Conservation (phyloP, 352 stramenopile species). For the Pythium vanterpoolii region DNA sequence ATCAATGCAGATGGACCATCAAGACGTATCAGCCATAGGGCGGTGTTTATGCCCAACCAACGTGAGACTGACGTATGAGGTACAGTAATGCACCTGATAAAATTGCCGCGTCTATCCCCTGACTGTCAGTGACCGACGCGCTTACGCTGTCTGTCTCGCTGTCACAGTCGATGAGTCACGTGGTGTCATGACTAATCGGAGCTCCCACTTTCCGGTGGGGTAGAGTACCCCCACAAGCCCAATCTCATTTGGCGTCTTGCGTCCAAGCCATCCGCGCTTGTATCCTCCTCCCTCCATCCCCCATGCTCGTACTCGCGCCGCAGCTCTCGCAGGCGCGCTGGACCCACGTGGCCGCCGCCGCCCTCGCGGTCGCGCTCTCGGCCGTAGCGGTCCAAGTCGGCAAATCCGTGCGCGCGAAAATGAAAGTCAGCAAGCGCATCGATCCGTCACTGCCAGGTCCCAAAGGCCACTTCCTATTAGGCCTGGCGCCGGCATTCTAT, state of each 20-base stretch:
- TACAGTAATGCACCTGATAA: no score
- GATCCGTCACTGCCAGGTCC: slow-evolving; percentile 32
- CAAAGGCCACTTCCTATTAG: slow-evolving; percentile 38
- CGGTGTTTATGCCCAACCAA: no score
- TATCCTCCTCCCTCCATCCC: background rate
- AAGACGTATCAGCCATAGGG: no score
- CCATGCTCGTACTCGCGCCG: slow-evolving; percentile 3
- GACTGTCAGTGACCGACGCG: no score
- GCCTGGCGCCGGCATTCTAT: slow-evolving; percentile 50
- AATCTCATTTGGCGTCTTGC: background rate
- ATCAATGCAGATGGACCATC: no score
- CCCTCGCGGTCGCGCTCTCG: background rate
- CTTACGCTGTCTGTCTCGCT: no score
- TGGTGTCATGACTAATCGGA: background rate
- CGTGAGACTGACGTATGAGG: no score
- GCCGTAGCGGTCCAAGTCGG: slow-evolving; percentile 1
- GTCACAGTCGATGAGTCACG: no score
- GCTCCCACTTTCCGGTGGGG: no score
- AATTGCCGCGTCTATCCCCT: no score
- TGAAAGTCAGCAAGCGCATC: slow-evolving; percentile 40
- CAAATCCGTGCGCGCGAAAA: slow-evolving; percentile 32
- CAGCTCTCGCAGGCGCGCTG: background rate
- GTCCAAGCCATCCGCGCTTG: background rate
- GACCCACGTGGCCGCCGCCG: background rate
- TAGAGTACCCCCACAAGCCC: no score